Base-by-base conservation (phyloP, 108 stramenopile genomes). In the Pseudonitzschia pungens region DNA sequence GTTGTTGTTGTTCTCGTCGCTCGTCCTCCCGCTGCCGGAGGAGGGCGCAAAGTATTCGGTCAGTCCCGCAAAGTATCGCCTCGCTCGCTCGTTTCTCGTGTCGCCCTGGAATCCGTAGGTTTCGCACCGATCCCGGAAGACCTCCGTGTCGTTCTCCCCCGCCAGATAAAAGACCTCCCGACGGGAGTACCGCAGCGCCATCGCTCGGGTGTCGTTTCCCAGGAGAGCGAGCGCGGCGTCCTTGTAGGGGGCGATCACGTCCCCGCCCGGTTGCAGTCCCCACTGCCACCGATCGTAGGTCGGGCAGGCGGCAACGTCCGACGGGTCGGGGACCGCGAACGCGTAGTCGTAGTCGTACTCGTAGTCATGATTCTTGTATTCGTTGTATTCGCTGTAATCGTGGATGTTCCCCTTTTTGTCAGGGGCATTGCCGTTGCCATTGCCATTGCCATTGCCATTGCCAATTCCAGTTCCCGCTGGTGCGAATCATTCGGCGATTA, bases 221-320 rank as follows among this genome's bases (percentile, higher is more conserved):
- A n/a, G 7, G n/a, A 4, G 32, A 11, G 70, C 28, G 9, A 82
- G 58, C 8, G 70, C 74, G n/a, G 63, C 71, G 22, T 82, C 80
- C 44, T 80, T 82, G 80, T 94, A 94, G 2, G 91, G 91, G 2
- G 77, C 68, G 1, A 76, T 63, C 6, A 67, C 29, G 15, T 50
- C 27, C 3, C 81, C 73, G 41, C 88, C 87, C 16, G 66, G 58
- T 45, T 84, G 83, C 48, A 92, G 65, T n/a, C 93, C 93, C 93
- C 93, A 94, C 71, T 85, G 77, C 84, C 91, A 94, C 56, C 74
- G 56, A 66, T 92, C 83, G 77, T 87, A 94, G 41, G 56, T 62
- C 7, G 81, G 72, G 60, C 93, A 94, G 18, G 56, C 59, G 4
- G 48, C 48, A 27, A 55, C 72, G 27, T 70, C 59, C 12, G 78